These are phyloP conservation scores for Candida nonsorbophila DNA, from an alignment of 805 yeast genomes.

Conservation along the genomic window DNA sequence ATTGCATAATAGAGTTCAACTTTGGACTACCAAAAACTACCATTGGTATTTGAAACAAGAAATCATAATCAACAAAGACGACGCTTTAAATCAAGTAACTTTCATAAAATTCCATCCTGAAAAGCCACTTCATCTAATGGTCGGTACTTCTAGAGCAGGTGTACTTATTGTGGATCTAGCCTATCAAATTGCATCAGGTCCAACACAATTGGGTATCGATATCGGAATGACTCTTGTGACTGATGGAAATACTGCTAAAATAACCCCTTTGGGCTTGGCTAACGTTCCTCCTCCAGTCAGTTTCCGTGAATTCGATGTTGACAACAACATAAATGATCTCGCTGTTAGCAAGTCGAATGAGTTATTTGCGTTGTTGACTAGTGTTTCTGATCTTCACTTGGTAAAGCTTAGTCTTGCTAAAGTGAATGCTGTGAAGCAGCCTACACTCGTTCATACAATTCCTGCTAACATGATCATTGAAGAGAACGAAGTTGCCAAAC, in stretches of 20 bases:
- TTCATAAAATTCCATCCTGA: conserved; percentile 84
- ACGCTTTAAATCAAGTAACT: conserved; percentile 22
- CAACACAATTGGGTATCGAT: conserved; percentile 63
- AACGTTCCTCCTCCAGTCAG: conserved; percentile 95
- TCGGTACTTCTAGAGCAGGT: conserved; percentile 44
- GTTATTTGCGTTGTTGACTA: conserved; percentile 52
- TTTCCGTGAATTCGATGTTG: conserved; percentile 56
- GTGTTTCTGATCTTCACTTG: conserved; percentile 24
- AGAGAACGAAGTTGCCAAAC: conserved; percentile 49
- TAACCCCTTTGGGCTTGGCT: conserved; percentile 81
- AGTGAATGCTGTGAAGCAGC: conserved; percentile 46
- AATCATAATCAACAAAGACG: conserved; percentile 27
- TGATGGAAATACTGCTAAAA: conserved; percentile 65
- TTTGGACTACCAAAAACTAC: conserved; percentile 90
- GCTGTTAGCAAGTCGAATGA: conserved; percentile 61
- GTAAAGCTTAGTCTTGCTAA: conserved; percentile 45
- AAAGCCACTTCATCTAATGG: conserved; percentile 68
- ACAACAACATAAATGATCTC: conserved; percentile 52
- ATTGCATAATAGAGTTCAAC: conserved; percentile 56
- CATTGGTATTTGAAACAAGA: conserved; percentile 95
- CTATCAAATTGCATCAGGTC: conserved; percentile 59
- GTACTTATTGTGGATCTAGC: conserved; percentile 67
- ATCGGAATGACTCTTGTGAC: conserved; percentile 74
- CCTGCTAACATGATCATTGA: conserved; percentile 29
- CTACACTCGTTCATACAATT: conserved; percentile 31